These are phyloP conservation scores for Sherardia arvensis DNA, from an alignment of 257 asterid genomes.

Conservation along the genomic window DNA sequence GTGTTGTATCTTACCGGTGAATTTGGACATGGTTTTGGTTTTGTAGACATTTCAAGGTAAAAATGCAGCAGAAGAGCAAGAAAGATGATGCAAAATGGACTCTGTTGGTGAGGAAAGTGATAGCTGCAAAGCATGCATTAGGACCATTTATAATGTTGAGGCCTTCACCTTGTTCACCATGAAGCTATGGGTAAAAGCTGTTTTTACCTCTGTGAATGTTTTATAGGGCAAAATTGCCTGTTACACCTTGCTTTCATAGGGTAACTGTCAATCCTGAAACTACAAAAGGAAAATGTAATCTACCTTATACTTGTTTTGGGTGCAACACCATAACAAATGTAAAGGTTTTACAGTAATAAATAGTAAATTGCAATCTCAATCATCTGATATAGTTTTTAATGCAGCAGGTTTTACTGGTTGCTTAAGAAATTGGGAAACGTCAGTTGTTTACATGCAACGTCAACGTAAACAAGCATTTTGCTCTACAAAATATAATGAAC, in stretches of 20 bases:
- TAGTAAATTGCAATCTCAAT: background rate
- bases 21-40: background rate
- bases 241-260: background rate
- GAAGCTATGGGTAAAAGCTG: background rate
- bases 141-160: slow-evolving; percentile 32
- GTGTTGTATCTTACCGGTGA: background rate
- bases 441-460: background rate
- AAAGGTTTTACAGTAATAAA: background rate
- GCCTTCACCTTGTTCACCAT: slow-evolving; percentile 23
- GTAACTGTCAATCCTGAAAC: background rate
- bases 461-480: too few relatives aligned
- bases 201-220: too few relatives aligned
- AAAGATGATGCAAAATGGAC: slow-evolving; percentile 1
- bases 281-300: background rate
- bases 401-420: background rate
- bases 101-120: slow-evolving; percentile 12
- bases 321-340: too few relatives aligned
- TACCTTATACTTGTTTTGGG: background rate
- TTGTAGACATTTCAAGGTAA: background rate
- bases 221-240: background rate
- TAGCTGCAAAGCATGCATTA: slow-evolving; percentile 44
- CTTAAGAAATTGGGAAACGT: background rate
- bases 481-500: too few relatives aligned
- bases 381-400: background rate
- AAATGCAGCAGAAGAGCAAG: background rate